Base-by-base conservation (phyloP, 1,284 basidiomycete species). In the Pascua sp. region DNA sequence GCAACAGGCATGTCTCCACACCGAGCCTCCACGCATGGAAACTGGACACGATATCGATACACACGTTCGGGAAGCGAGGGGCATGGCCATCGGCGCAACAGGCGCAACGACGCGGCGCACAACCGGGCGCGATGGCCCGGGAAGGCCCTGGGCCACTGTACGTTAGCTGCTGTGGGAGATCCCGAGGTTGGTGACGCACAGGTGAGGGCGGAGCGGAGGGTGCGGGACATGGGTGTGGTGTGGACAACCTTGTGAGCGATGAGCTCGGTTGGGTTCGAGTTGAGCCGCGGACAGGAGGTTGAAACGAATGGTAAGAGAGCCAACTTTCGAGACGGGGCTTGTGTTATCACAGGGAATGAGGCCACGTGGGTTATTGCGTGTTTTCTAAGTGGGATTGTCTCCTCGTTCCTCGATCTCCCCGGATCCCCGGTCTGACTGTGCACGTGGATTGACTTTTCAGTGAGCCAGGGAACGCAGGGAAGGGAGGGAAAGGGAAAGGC, bases 131-230 rank as follows among this genome's bases (percentile, higher is more conserved):
- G 60, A 62, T 11, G 60, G 60, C 12, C 60, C 60, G 2, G 60
- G 45, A 24, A 62, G 37, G 47, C 53, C 40, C 43, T 60, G 59
- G 10, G 60, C 57, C 36, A 58, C 60, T 62, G 55, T 32, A 5
- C 2, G 54, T 55, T 24, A 56, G 59, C 47, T 32, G 2, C 38
- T 8, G 18, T 32, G 15, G 13, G 11, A 8, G 17, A 36, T 1
- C 8, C 1, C 5, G 24, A 18, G 4, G 5, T 36, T 8, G 45
- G 5, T 11, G 5, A 24, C 60, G 13, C 17, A 63, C 61, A 32
- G 46, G 42, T 44, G 43, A 57, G 52, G 41, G 61, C 61, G 0
- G 57, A 59, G 57, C 61, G 57, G 18, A 63, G 57, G 54, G 60
- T 56, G 55, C 61, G 57, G 39, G 61, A 63, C 61, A 63, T 63